A percentile compares a stretch with the other conserved stretches of the same genome.
These are phyloP conservation scores for Debaryomyces sp. DNA, from an alignment of 1,139 yeast genomes.

Conservation along the genomic window DNA sequence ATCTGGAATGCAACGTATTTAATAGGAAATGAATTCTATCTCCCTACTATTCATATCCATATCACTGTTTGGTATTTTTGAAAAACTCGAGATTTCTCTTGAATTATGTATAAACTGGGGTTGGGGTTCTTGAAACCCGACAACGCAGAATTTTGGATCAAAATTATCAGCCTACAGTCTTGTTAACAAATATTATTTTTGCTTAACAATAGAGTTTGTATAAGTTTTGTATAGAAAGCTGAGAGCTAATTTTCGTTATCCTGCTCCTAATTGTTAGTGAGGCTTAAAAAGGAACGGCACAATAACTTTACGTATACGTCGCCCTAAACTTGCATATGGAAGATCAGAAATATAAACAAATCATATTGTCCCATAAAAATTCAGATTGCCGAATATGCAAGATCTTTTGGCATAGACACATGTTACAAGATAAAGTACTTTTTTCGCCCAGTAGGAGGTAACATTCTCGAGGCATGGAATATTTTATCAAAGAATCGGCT, in stretches of 20 bases:
- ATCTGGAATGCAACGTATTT: background rate
- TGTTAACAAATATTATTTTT: background rate
- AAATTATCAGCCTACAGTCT: background rate
- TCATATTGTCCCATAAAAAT: background rate
- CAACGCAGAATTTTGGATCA: background rate
- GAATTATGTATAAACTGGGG: background rate
- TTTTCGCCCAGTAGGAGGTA: background rate
- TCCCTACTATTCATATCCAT: background rate
- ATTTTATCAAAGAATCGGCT: background rate
- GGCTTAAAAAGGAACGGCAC: background rate
- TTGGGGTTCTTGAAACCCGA: background rate
- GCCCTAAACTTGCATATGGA: background rate
- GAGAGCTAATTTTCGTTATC: background rate
- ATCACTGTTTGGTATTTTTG: background rate
- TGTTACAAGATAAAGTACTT: background rate
- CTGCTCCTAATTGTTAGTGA: background rate
- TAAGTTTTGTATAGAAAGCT: background rate
- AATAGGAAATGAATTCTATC: background rate
- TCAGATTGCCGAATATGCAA: slow-evolving; percentile 2
- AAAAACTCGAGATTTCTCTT: background rate
- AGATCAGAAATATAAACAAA: background rate
- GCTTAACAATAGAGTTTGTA: background rate
- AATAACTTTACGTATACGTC: background rate
- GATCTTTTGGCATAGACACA: background rate
- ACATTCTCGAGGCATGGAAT: background rate